phyloP scores from a whole-genome alignment of 2,329 filamentous ascomycete species.

The Talaromyces sp. region DNA sequence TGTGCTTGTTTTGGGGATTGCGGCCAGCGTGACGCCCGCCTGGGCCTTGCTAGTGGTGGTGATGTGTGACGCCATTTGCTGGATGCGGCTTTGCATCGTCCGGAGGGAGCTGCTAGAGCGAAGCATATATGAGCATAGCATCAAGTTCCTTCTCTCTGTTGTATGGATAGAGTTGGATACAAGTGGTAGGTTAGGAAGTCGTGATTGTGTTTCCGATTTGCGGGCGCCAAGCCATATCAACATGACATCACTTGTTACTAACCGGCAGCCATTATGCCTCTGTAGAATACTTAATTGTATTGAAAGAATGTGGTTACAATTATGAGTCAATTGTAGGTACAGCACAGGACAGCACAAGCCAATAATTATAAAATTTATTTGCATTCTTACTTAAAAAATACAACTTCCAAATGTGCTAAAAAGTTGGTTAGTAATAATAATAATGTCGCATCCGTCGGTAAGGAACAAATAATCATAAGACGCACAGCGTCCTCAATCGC shows the following conservation, averaged over 20 bases:
- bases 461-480: constrained; percentile 60
- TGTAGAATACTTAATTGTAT: background rate
- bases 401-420: background rate
- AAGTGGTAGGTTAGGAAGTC: background rate
- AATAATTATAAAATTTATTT: no score
- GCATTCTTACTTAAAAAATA: no score
- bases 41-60: constrained; percentile 19
- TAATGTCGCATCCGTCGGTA: constrained; percentile 62
- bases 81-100: constrained; percentile 28
- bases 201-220: background rate
- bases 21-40: constrained; percentile 35
- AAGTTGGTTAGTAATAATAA: background rate
- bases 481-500: constrained; percentile 47
- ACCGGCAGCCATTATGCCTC: background rate
- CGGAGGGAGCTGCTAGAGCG: constrained; percentile 10
- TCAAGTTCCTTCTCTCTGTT: background rate
- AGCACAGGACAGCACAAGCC: no score
- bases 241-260: background rate
- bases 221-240: background rate
- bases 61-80: constrained; percentile 44
- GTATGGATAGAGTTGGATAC: background rate
- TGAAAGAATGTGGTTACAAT: background rate
- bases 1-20: constrained; percentile 60
- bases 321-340: no score
- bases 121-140: background rate